Evolutionary conservation across 331 rosid species (phyloP), one percentile per base, ranked within the genome.

Genomic region (Acacia concinna): DNA sequence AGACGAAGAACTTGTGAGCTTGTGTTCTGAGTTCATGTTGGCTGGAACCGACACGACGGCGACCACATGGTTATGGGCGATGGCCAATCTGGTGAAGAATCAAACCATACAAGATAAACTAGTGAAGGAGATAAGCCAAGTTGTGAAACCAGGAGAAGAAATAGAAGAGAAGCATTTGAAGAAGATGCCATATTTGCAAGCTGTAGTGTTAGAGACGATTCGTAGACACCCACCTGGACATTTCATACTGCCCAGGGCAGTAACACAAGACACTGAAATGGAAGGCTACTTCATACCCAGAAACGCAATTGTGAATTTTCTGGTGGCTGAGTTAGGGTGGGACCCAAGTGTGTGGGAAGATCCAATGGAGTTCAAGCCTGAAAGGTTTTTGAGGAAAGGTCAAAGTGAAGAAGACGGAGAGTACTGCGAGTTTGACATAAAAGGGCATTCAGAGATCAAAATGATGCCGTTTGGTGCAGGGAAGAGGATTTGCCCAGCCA

Each of bases 401-500:
- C 21, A 31, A 1, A 25, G 23, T 21, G 80, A 57, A 32, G 41
- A 15, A 21, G 76, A 7, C 66, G 49, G 5, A 35, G 20, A 57
- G 0, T 8, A 18, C 9, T 0, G 52, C 23, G 73, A 41, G 73
- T 87, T 84, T 87, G 90, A 87, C 46, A 5, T 87, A 32, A 87
- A 81, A 82, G 88, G 90, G 30, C 8, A 68, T 54, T 13, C 18
- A 2, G 88, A 79, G 76, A 84, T 87, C 56, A 87, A 84, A 62
- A 87, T 87, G 90, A 81, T 87, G 86, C 90, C 90, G 37, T 87
- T 87, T 84, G 90, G 90, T 41, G 88, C 88, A 0, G 90, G 90
- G 1, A 87, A 80, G 79, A 87, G 90, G 37, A 78, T 87, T 34
- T 87, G 90, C 21, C 90, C 88, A 0, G 90, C 88, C 34, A 84